phyloP scores from a whole-genome alignment of 345 rosid species.

The Murraya paniculata region DNA sequence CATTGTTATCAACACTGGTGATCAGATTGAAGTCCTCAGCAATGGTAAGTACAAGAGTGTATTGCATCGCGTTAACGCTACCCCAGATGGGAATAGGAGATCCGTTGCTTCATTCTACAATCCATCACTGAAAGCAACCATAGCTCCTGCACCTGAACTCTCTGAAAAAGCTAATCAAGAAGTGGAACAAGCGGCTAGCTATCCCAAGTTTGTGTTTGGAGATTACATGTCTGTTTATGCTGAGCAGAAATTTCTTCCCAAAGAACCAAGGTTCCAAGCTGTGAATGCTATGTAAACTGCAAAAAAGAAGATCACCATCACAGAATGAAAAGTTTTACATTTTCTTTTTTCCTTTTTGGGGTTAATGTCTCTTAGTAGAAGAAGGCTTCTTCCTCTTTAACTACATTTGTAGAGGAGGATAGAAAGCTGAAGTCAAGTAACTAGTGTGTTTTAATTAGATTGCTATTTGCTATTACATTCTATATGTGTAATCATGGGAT shows the following conservation, averaged over 20 bases:
- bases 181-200: constrained; percentile 20
- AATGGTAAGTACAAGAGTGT: constrained; percentile 86
- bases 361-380: neutral
- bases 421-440: constrained; percentile 17
- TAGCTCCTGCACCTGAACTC: constrained; percentile 60
- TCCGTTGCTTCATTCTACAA: constrained; percentile 90
- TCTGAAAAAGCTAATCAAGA: constrained; percentile 19
- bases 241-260: constrained; percentile 83
- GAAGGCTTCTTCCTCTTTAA: constrained; percentile 23
- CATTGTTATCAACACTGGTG: constrained; percentile 87
- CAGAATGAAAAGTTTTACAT: neutral
- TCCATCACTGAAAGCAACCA: constrained; percentile 71
- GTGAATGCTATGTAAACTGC: constrained; percentile 43
- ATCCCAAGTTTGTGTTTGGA: constrained; percentile 80
- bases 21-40: constrained; percentile 88
- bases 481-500: neutral
- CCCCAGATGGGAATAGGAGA: constrained; percentile 55
- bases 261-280: constrained; percentile 87
- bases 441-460: neutral
- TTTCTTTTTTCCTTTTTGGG: neutral
- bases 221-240: constrained; percentile 91
- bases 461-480: neutral
- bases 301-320: neutral
- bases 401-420: constrained; percentile 7
- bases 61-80: constrained; percentile 74